Base-by-base conservation (phyloP, 2,329 filamentous ascomycete species). In the Penicillium oxalicum region DNA sequence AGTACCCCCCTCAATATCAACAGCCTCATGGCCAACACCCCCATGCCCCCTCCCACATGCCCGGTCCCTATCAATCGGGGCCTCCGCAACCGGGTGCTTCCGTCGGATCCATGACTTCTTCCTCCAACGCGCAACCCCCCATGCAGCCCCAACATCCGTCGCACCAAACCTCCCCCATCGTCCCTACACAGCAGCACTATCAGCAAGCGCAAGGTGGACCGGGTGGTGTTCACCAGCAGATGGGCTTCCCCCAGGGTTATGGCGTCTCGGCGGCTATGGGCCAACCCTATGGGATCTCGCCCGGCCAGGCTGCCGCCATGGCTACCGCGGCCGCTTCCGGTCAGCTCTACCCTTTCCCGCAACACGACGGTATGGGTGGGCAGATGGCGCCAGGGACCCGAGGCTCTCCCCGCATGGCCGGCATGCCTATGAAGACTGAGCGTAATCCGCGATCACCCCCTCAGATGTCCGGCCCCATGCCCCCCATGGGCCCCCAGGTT, bases 301-400 rank as follows among this genome's bases (percentile, higher is more conserved):
- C 86, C 18, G 88, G 90, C 40, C 88, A 95, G 69, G 90, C 90
- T 11, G 91, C 91, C 43, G 91, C 91, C 50, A 93, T 95, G 88
- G 91, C 87, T 39, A 95, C 91, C 1, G 91, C 91, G 13, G 91
- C 91, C 1, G 91, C 91, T 9, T 91, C 90, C 5, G 91, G 91
- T 36, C 86, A 88, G 52, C 87, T 86, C 59, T 85, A 86, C 53
- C 84, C 86, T 57, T 82, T 90, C 71, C 74, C 83, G 42, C 82
- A 84, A 44, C 82, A 86, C 47, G 87, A 91, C 61, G 77, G 81
- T 18, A 83, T 81, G 77, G 73, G 77, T 77, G 72, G 78, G 69
- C 69, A 86, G 79, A 69, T 79, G 55, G 65, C 69, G 8, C 76
- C 75, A 57, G 75, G 77, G 26, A 70, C 74, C 26, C 70, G 77